Conservation (phyloP, 2,329 filamentous ascomycete genomes). For the Ilyonectria mors-panacis region DNA sequence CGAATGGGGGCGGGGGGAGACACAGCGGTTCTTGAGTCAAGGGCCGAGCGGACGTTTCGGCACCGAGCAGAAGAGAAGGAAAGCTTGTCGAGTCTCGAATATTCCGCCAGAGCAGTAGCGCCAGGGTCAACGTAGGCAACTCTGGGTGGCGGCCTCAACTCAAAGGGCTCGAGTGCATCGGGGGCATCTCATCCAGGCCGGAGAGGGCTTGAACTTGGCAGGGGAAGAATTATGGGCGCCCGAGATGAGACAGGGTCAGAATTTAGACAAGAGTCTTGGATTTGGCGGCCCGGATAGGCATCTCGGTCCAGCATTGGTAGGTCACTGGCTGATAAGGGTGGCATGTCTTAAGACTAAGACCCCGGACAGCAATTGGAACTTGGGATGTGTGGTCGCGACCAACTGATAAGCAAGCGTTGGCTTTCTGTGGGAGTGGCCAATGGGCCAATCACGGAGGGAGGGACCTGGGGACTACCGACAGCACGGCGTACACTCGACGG, state of each 20-base stretch:
- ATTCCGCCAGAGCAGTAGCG: neutral
- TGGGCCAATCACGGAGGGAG: neutral
- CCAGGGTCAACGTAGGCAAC: neutral
- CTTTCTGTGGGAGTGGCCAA: constrained; percentile 10
- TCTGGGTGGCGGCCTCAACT: neutral
- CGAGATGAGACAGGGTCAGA: constrained; percentile 9
- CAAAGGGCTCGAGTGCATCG: neutral
- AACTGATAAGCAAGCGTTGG: constrained; percentile 27
- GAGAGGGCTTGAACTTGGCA: neutral
- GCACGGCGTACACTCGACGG: neutral
- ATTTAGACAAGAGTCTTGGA: constrained; percentile 7
- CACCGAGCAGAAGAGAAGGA: neutral
- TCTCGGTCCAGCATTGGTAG: constrained; percentile 21
- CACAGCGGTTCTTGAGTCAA: constrained; percentile 11
- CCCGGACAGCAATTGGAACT: constrained; percentile 6
- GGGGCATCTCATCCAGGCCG: neutral
- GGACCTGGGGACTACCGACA: neutral
- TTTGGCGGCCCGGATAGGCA: constrained; percentile 11
- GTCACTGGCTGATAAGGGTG: constrained; percentile 46
- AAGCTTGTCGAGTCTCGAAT: constrained; percentile 6
- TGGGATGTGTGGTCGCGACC: neutral
- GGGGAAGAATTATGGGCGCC: neutral
- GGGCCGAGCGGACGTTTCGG: neutral
- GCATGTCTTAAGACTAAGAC: constrained; percentile 32
- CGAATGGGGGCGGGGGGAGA: neutral